Evolutionary conservation across 164 flowering plant species (phyloP).

Genomic region (Liriodendron chinense): DNA sequence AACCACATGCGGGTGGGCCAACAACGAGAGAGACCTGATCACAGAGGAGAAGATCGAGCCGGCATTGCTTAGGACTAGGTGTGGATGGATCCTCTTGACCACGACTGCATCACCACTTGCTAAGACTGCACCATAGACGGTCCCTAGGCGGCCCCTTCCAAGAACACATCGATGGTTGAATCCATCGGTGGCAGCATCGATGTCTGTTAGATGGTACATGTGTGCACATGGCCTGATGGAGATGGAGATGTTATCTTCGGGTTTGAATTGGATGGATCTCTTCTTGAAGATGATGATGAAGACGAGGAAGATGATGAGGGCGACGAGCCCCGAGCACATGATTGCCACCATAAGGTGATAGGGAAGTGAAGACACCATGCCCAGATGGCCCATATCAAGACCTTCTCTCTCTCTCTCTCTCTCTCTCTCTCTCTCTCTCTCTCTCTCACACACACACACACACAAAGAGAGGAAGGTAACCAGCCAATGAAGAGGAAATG

Average conservation of each 20-base stretch:
- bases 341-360: slow-evolving; percentile 31
- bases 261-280: slow-evolving; percentile 19
- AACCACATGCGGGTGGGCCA: slow-evolving; percentile 61
- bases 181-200: slow-evolving; percentile 66
- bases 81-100: slow-evolving; percentile 59
- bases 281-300: slow-evolving; percentile 24
- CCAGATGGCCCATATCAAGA: slow-evolving; percentile 17
- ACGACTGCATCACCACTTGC: slow-evolving; percentile 41
- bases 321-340: slow-evolving; percentile 25
- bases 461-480: not conserved
- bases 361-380: slow-evolving; percentile 11
- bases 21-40: slow-evolving; percentile 53
- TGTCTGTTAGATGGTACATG: slow-evolving; percentile 35
- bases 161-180: slow-evolving; percentile 54
- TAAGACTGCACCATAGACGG: slow-evolving; percentile 46
- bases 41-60: slow-evolving; percentile 55
- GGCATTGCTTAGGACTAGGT: slow-evolving; percentile 54
- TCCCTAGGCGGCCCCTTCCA: slow-evolving; percentile 66
- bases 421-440: too few relatives aligned
- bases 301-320: slow-evolving; percentile 40
- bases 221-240: slow-evolving; percentile 28
- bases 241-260: slow-evolving; percentile 18
- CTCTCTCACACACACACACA: too few relatives aligned
- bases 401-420: slow-evolving; percentile 6
- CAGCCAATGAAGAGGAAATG: not conserved